Base-by-base conservation (phyloP, 2,329 filamentous ascomycete genomes). In the Blastomyces silverae region DNA sequence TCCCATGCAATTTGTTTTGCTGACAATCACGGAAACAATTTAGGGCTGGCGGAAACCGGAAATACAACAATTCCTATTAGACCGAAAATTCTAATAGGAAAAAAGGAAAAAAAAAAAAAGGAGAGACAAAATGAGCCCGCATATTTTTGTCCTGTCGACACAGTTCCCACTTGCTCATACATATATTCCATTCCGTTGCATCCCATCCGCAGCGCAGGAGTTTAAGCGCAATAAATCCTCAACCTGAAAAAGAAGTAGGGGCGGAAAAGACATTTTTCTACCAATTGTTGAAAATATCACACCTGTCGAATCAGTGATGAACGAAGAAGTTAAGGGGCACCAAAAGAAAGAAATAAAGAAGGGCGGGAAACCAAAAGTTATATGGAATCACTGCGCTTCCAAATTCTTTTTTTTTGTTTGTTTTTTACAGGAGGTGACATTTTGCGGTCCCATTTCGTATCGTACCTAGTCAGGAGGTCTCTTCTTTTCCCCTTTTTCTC, bases 1-100 rank as follows among this genome's bases (percentile, higher is more conserved):
- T 28, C 50, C 13, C 31, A 25, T 31, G 17, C 10, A 46, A 46
- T 22, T 22, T 11, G 20, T 39, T 39, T 37, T 13, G 31, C 55
- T 57, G n/a, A 57, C 55, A 50, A 61, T 8, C 22, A 4, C 10
- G 8, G 6, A 42, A 34, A 55, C 50, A 37, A 61, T 64, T 67
- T 66, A 83, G 81, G 82, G 82, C 64, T 82, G 79, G 75, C 78
- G 77, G 70, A 82, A 79, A 76, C 73, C 75, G 7, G 77, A 83
- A 66, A 79, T 84, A 63, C 69, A 76, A 64, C 76, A 80, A 66
- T 82, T 83, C 71, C 74, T 84, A 57, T 69, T 77, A 62, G 79
- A 80, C 46, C 76, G 77, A 62, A 78, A 76, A 70, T 80, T 80
- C 64, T 80, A 74, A 75, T 61, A 22, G 28, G 46, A 52, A 37